phyloP scores from a whole-genome alignment of 2,329 filamentous ascomycete species.

The Monosporascus sp. region DNA sequence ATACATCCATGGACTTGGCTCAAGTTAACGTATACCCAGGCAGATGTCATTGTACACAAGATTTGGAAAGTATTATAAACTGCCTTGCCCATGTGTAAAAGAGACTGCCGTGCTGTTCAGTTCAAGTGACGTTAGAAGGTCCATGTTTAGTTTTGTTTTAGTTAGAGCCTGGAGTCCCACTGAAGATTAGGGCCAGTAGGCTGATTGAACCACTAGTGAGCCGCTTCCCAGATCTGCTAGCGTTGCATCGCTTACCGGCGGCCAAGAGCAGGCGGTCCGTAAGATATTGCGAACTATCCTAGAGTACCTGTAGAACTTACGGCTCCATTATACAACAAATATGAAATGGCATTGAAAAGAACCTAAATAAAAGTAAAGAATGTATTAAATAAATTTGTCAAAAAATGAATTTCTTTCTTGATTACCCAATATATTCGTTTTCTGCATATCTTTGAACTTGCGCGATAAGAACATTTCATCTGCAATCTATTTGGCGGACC shows the following conservation, averaged over 20 bases:
- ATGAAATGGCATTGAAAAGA: too few relatives aligned
- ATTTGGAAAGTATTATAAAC: neutral
- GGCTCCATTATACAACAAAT: too few relatives aligned
- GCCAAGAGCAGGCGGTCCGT: too few relatives aligned
- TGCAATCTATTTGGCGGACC: neutral
- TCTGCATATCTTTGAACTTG: neutral
- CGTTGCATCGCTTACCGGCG: too few relatives aligned
- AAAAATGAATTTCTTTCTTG: too few relatives aligned
- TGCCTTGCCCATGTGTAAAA: neutral
- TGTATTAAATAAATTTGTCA: too few relatives aligned
- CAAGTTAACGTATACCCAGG: neutral
- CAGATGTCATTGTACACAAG: neutral
- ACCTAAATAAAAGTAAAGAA: too few relatives aligned
- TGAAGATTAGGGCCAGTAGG: too few relatives aligned
- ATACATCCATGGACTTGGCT: neutral
- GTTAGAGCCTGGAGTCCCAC: too few relatives aligned
- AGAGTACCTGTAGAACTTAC: too few relatives aligned
- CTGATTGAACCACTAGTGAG: constrained; percentile 2
- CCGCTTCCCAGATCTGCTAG: constrained; percentile 7
- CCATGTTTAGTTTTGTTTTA: too few relatives aligned
- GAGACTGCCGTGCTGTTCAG: neutral
- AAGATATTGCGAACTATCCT: too few relatives aligned
- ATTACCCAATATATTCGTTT: neutral
- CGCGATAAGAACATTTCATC: neutral
- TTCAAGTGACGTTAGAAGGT: neutral